Evolutionary conservation across 345 rosid genomes (phyloP).

Genomic region (Linum lewisii): DNA sequence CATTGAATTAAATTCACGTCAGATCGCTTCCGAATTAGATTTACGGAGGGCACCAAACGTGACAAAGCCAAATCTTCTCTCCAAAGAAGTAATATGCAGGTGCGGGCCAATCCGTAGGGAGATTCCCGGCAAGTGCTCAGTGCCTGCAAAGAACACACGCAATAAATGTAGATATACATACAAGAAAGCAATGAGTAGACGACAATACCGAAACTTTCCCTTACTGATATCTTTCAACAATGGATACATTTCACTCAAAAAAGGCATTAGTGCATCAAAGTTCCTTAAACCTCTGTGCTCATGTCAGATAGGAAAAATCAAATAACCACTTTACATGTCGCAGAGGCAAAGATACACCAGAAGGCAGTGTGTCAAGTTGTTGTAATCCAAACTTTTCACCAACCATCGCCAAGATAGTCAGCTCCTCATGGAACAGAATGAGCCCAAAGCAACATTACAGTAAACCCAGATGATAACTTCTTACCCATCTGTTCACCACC

Average conservation of each 20-base stretch:
- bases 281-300: background rate
- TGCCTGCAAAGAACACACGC: slow-evolving; percentile 43
- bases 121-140: slow-evolving; percentile 84
- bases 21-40: slow-evolving; percentile 45
- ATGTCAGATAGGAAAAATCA: slow-evolving; percentile 4
- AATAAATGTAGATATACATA: slow-evolving; percentile 5
- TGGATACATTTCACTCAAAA: background rate
- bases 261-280: background rate
- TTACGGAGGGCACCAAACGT: slow-evolving; percentile 36
- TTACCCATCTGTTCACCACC: slow-evolving; percentile 61
- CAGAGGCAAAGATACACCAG: slow-evolving; percentile 85
- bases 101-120: slow-evolving; percentile 93
- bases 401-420: slow-evolving; percentile 81
- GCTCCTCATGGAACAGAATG: slow-evolving; percentile 67
- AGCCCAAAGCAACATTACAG: slow-evolving; percentile 74
- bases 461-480: slow-evolving; percentile 65
- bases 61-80: slow-evolving; percentile 87
- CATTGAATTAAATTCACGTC: slow-evolving; percentile 56
- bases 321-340: slow-evolving; percentile 72
- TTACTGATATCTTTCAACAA: background rate
- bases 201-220: background rate
- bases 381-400: slow-evolving; percentile 92
- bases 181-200: background rate
- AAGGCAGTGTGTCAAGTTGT: slow-evolving; percentile 76
- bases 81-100: slow-evolving; percentile 88